These are phyloP conservation scores for Phytophthora citricola DNA, from an alignment of 352 stramenopile species.

Conservation along the genomic window DNA sequence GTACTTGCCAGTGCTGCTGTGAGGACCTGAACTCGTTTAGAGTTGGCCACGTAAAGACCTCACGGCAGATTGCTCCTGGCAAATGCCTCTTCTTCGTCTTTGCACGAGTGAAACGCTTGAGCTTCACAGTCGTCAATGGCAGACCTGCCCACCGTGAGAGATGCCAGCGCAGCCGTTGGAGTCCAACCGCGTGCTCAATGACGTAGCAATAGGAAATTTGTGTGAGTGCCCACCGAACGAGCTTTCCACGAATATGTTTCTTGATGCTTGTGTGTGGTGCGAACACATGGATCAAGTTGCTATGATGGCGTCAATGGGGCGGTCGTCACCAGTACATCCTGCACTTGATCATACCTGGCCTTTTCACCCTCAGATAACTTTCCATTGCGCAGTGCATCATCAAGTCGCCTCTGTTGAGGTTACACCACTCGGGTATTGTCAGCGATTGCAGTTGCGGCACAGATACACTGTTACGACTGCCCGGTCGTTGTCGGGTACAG, in stretches of 20 bases:
- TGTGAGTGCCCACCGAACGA: slow-evolving; percentile 3
- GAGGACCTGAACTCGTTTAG: neutral
- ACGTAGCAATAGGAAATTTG: slow-evolving; percentile 7
- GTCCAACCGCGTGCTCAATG: slow-evolving; percentile 6
- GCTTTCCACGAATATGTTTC: too few species aligned
- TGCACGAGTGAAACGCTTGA: neutral
- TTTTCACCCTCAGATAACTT: too few species aligned
- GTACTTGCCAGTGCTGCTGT: neutral
- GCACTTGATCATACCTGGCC: too few species aligned
- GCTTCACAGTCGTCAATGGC: neutral
- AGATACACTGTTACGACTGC: neutral
- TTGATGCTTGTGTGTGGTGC: too few species aligned
- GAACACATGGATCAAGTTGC: neutral
- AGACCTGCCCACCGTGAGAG: slow-evolving; percentile 3
- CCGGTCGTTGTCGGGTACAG: neutral
- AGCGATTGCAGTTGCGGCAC: slow-evolving; percentile 1
- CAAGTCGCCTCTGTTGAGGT: too few species aligned
- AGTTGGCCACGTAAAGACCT: neutral
- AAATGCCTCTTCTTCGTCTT: neutral
- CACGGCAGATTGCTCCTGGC: neutral
- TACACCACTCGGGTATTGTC: neutral
- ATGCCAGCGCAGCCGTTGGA: slow-evolving; percentile 12
- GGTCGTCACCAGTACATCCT: too few species aligned
- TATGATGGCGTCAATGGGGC: neutral
- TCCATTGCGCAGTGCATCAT: too few species aligned